phyloP scores from a whole-genome alignment of 441 rosid species.

The Corymbia calophylla region DNA sequence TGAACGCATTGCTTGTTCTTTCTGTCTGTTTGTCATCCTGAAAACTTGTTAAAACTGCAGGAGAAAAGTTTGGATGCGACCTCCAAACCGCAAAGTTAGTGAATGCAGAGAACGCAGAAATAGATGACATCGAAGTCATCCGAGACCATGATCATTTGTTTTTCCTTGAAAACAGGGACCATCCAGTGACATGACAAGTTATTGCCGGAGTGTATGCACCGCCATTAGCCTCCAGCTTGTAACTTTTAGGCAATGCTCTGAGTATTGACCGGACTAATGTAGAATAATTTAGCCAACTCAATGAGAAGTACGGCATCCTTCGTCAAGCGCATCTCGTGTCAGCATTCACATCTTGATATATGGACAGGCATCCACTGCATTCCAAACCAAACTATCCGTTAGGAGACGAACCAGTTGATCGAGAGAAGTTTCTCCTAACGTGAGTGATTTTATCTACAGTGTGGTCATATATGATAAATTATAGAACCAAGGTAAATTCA shows the following conservation, averaged over 20 bases:
- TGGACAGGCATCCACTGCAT: background rate
- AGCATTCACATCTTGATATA: background rate
- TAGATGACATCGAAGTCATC: slow-evolving; percentile 73
- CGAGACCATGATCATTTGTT: slow-evolving; percentile 95
- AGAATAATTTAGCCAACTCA: background rate
- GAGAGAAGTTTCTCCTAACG: background rate
- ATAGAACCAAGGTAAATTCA: background rate
- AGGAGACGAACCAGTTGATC: background rate
- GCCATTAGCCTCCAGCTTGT: slow-evolving; percentile 4
- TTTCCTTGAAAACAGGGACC: slow-evolving; percentile 34
- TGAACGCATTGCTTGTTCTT: slow-evolving; percentile 4
- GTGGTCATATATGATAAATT: background rate
- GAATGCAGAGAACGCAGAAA: slow-evolving; percentile 71
- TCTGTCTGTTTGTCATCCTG: slow-evolving; percentile 21
- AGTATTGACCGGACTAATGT: background rate
- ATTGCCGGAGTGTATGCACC: background rate
- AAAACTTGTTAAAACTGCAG: slow-evolving; percentile 45
- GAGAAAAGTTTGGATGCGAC: slow-evolving; percentile 73
- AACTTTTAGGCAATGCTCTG: slow-evolving; percentile 11
- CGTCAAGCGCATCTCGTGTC: background rate
- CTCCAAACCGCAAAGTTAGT: slow-evolving; percentile 37
- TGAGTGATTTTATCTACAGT: too few relatives aligned
- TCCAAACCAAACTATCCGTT: background rate
- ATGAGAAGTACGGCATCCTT: background rate
- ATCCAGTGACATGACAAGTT: slow-evolving; percentile 13